Percentiles rank a stretch among this genome's conserved stretches.
phyloP scores from a whole-genome alignment of 768 basidiomycete species.

The Fomitopsis serialis region DNA sequence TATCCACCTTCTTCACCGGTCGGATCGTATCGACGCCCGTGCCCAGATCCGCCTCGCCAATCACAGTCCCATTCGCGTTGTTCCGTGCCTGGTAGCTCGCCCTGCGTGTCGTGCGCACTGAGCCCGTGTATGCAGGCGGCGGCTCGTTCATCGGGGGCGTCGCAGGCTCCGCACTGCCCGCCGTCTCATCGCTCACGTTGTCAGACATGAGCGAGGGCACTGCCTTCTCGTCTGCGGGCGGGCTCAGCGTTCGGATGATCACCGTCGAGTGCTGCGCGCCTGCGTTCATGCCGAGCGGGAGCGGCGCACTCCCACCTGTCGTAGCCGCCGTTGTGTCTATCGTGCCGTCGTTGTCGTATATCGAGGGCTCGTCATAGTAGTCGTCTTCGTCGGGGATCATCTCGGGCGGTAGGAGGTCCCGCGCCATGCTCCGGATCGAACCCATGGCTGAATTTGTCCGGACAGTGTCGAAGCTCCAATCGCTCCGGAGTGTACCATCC shows the following conservation, averaged over 20 bases:
- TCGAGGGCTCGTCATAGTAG: slow-evolving; percentile 37
- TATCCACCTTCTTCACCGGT: slow-evolving; percentile 89
- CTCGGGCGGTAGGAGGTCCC: slow-evolving; percentile 52
- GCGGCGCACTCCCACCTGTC: slow-evolving; percentile 46
- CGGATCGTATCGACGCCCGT: slow-evolving; percentile 87
- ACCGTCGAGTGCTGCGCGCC: slow-evolving; percentile 68
- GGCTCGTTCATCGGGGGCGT: slow-evolving; percentile 44
- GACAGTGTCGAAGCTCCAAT: slow-evolving; percentile 95
- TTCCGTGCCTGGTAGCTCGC: slow-evolving; percentile 78
- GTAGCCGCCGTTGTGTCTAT: slow-evolving; percentile 60
- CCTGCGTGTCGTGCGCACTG: slow-evolving; percentile 55
- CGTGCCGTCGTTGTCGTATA: slow-evolving; percentile 34
- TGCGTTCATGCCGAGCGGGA: slow-evolving; percentile 31
- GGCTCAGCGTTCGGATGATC: slow-evolving; percentile 44
- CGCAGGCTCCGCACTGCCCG: slow-evolving; percentile 34
- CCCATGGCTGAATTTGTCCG: slow-evolving; percentile 70
- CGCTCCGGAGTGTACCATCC: slow-evolving; percentile 83
- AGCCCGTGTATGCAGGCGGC: slow-evolving; percentile 72
- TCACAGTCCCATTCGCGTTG: slow-evolving; percentile 62
- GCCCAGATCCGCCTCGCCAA: slow-evolving; percentile 81
- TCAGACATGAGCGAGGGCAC: slow-evolving; percentile 34
- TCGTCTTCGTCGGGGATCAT: slow-evolving; percentile 46
- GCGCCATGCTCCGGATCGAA: slow-evolving; percentile 67
- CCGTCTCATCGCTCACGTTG: slow-evolving; percentile 37
- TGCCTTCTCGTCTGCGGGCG: slow-evolving; percentile 36